phyloP scores from a whole-genome alignment of 129 eudicot genomes.

The Tagetes erecta region DNA sequence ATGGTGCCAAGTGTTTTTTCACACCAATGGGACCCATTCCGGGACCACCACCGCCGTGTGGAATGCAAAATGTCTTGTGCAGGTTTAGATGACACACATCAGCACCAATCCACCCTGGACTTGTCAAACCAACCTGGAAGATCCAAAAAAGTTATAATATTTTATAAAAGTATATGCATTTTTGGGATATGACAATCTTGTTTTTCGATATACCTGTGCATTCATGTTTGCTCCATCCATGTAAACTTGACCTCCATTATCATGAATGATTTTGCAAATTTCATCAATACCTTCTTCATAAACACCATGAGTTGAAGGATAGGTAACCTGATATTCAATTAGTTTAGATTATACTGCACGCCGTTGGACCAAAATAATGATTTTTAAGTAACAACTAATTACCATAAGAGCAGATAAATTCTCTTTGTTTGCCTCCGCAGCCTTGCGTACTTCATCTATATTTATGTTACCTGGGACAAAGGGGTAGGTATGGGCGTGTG shows the following conservation, averaged over 20 bases:
- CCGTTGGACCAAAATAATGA: not conserved
- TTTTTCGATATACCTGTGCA: slow-evolving; percentile 69
- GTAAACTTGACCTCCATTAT: slow-evolving; percentile 98
- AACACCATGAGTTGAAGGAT: slow-evolving; percentile 99
- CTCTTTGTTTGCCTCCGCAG: slow-evolving; percentile 87
- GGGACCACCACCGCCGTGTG: slow-evolving; percentile 99
- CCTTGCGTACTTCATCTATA: slow-evolving; percentile 78
- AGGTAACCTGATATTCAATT: slow-evolving; percentile 63
- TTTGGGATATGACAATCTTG: not conserved
- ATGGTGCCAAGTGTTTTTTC: slow-evolving; percentile 93
- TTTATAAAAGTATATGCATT: not conserved
- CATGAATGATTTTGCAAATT: slow-evolving; percentile 88
- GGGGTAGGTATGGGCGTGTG: not conserved
- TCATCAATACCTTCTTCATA: slow-evolving; percentile 98
- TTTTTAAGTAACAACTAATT: slow-evolving; percentile 3
- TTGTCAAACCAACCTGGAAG: slow-evolving; percentile 87
- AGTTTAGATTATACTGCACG: not conserved
- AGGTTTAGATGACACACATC: slow-evolving; percentile 98
- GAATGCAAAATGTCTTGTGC: slow-evolving; percentile 97
- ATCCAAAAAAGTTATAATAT: not conserved
- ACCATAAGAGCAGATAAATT: slow-evolving; percentile 91
- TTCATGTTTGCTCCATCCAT: slow-evolving; percentile 99
- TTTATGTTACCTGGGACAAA: slow-evolving; percentile 66
- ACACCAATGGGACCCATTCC: slow-evolving; percentile 99
- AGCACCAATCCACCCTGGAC: slow-evolving; percentile 98